phyloP scores from a whole-genome alignment of 2,329 filamentous ascomycete species.

The Aspergillus texensis region DNA sequence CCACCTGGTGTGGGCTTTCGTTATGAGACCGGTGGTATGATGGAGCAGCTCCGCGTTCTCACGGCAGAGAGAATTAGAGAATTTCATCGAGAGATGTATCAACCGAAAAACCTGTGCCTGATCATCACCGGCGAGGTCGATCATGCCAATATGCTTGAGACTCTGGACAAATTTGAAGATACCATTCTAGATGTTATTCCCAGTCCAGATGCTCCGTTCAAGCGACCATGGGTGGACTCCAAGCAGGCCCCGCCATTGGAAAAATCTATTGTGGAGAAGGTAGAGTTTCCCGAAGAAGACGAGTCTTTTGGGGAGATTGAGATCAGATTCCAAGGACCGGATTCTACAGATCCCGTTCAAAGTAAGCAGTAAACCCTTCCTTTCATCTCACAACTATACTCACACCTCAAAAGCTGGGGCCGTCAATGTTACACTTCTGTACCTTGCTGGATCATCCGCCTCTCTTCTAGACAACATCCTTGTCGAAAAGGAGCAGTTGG shows the following conservation, averaged over 20 bases:
- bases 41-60: constrained; percentile 82
- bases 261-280: constrained; percentile 72
- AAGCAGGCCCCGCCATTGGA: constrained; percentile 72
- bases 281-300: constrained; percentile 95
- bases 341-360: constrained; percentile 69
- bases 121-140: constrained; percentile 91
- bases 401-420: constrained; percentile 59
- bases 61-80: constrained; percentile 88
- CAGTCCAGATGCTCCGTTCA: constrained; percentile 72
- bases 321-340: constrained; percentile 83
- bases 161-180: constrained; percentile 85
- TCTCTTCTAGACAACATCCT: constrained; percentile 88
- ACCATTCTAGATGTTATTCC: constrained; percentile 84
- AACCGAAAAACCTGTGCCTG: constrained; percentile 90
- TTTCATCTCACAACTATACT: not conserved
- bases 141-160: constrained; percentile 75
- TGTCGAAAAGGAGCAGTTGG: constrained; percentile 90
- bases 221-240: constrained; percentile 89
- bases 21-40: constrained; percentile 98
- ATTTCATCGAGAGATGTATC: constrained; percentile 97
- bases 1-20: constrained; percentile 88
- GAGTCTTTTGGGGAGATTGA: constrained; percentile 89
- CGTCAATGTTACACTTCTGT: constrained; percentile 77
- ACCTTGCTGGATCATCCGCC: constrained; percentile 90
- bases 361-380: constrained; percentile 40